These are phyloP conservation scores for Microcyclosporella mali DNA, from an alignment of 2,329 filamentous ascomycete species.

Conservation along the genomic window DNA sequence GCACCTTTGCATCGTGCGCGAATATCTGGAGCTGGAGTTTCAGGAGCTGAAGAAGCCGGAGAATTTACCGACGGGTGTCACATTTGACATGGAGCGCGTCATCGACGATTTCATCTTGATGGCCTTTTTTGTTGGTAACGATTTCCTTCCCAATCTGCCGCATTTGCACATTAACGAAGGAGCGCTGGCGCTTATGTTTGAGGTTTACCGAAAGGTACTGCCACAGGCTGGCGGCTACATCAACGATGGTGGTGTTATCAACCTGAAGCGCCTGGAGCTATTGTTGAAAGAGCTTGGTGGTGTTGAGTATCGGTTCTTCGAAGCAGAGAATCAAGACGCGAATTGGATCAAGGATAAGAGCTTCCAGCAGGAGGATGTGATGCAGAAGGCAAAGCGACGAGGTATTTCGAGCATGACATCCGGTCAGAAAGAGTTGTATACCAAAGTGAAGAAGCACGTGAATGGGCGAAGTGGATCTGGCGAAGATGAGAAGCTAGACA, in stretches of 20 bases:
- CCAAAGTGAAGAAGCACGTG: constrained; percentile 75
- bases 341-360: constrained; percentile 89
- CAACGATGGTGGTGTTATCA: constrained; percentile 90
- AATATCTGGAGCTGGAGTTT: constrained; percentile 95
- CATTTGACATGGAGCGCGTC: constrained; percentile 88
- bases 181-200: constrained; percentile 93
- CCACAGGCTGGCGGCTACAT: constrained; percentile 89
- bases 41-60: constrained; percentile 78
- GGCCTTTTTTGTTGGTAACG: constrained; percentile 98
- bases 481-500: constrained; percentile 57
- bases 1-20: constrained; percentile 93
- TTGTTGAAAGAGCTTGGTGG: constrained; percentile 79
- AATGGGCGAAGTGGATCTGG: constrained; percentile 55
- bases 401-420: constrained; percentile 69
- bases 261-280: constrained; percentile 68
- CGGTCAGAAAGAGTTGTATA: constrained; percentile 74
- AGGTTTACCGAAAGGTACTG: constrained; percentile 85
- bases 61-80: constrained; percentile 56
- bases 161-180: constrained; percentile 98
- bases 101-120: constrained; percentile 99
- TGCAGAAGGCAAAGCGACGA: constrained; percentile 53
- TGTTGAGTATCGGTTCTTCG: constrained; percentile 88
- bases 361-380: constrained; percentile 61
- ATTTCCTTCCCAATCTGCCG: constrained; percentile 95
- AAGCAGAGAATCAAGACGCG: constrained; percentile 79